phyloP scores from a whole-genome alignment of 2,329 filamentous ascomycete genomes.

The Claviceps purpurea region DNA sequence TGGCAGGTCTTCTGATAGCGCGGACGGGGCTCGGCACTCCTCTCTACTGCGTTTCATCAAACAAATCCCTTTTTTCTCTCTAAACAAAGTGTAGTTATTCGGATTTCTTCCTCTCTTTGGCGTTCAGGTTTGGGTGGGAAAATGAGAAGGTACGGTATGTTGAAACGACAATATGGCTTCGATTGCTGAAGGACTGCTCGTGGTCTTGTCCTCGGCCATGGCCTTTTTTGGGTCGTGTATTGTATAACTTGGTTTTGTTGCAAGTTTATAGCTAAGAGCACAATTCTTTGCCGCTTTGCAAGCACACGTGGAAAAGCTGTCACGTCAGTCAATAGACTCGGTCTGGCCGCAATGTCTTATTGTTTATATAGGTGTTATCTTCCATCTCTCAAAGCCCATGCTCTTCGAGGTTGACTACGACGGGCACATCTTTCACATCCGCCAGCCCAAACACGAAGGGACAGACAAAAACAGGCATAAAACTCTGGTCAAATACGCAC shows the following conservation, averaged over 20 bases:
- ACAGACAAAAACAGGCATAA: background rate
- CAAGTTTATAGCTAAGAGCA: background rate
- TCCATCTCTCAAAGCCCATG: background rate
- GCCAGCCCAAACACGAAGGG: background rate
- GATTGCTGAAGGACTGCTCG: background rate
- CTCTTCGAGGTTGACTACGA: background rate
- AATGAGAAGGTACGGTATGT: background rate
- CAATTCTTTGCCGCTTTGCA: background rate
- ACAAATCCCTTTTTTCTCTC: constrained; percentile 3
- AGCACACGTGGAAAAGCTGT: background rate
- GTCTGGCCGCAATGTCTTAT: constrained; percentile 5
- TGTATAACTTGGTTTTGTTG: too few species aligned
- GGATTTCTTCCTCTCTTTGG: constrained; percentile 15
- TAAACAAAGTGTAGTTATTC: constrained; percentile 11
- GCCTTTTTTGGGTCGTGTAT: too few species aligned
- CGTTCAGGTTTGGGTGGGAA: constrained; percentile 13
- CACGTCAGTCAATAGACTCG: background rate
- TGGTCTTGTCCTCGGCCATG: too few species aligned
- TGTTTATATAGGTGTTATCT: constrained; percentile 3
- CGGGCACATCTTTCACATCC: background rate
- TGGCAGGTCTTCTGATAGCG: background rate
- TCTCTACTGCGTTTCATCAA: background rate
- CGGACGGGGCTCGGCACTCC: too few species aligned
- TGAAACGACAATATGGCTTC: background rate
- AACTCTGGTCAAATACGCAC: too few species aligned